These are phyloP conservation scores for Penicillium brevicompactum DNA, from an alignment of 2,329 filamentous ascomycete species.

Conservation along the genomic window DNA sequence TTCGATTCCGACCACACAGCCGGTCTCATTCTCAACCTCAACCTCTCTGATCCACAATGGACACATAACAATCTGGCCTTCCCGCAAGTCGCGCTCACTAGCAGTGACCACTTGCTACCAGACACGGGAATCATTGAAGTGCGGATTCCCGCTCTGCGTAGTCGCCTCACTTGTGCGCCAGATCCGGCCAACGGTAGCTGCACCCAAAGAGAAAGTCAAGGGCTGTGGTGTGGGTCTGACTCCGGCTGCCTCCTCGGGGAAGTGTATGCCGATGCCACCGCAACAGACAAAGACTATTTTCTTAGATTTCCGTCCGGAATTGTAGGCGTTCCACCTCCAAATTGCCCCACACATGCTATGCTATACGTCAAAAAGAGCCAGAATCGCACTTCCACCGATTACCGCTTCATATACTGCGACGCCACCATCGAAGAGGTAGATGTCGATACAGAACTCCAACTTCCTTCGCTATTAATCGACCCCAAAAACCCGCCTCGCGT, in stretches of 20 bases:
- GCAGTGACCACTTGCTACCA: neutral
- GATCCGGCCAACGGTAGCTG: neutral
- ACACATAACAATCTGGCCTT: constrained; percentile 34
- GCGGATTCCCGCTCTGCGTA: neutral
- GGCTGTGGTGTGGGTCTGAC: too few relatives aligned
- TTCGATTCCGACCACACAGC: neutral
- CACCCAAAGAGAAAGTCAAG: too few relatives aligned
- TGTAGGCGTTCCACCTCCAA: neutral
- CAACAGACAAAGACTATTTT: too few relatives aligned
- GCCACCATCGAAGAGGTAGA: constrained; percentile 8
- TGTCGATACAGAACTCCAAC: constrained; percentile 1
- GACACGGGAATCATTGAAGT: neutral
- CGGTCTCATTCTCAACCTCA: constrained; percentile 27
- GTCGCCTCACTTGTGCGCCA: neutral
- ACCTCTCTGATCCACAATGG: constrained; percentile 35
- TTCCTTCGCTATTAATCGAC: constrained; percentile 8
- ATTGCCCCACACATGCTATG: neutral
- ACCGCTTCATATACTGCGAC: neutral
- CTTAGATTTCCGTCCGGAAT: too few relatives aligned
- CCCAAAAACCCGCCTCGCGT: neutral
- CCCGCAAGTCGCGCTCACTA: constrained; percentile 5
- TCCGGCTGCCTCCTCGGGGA: too few relatives aligned
- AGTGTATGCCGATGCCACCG: too few relatives aligned
- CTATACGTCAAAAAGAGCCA: neutral
- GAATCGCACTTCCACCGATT: neutral